phyloP scores from a whole-genome alignment of 306 rosid species.

The Prunus dulcis region DNA sequence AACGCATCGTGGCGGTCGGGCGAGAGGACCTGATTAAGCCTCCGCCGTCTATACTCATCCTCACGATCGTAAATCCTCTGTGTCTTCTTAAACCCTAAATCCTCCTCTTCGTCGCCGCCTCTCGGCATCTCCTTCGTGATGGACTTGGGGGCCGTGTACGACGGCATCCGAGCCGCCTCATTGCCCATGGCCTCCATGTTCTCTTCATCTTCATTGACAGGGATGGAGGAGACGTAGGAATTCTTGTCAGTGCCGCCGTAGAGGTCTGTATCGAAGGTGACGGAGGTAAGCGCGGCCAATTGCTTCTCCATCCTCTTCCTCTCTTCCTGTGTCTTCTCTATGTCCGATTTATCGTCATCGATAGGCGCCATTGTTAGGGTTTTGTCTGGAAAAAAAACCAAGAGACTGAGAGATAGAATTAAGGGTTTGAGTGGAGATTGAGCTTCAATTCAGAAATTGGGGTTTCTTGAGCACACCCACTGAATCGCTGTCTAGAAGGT shows the following conservation, averaged over 20 bases:
- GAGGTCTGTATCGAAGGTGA: slow-evolving; percentile 58
- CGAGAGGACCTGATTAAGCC: slow-evolving; percentile 54
- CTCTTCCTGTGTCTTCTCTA: slow-evolving; percentile 87
- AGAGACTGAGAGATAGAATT: not conserved
- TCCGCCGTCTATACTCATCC: slow-evolving; percentile 54
- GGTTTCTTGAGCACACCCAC: not conserved
- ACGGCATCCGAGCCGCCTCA: slow-evolving; percentile 55
- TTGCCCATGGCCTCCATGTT: slow-evolving; percentile 43
- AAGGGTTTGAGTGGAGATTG: not conserved
- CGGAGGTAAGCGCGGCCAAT: slow-evolving; percentile 51
- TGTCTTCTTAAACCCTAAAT: slow-evolving; percentile 46
- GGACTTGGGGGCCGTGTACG: slow-evolving; percentile 65
- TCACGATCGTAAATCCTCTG: slow-evolving; percentile 62
- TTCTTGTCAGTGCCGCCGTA: slow-evolving; percentile 50
- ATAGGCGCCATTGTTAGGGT: slow-evolving; percentile 5
- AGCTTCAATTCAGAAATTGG: not conserved
- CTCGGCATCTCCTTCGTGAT: slow-evolving; percentile 55
- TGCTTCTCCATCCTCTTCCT: slow-evolving; percentile 61
- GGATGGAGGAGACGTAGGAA: slow-evolving; percentile 54
- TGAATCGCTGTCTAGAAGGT: no score
- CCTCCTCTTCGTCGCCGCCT: slow-evolving; percentile 42
- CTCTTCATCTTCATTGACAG: slow-evolving; percentile 67
- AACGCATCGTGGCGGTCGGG: slow-evolving; percentile 69
- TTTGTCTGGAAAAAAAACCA: not conserved
- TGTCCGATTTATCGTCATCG: slow-evolving; percentile 45